These are phyloP conservation scores for Colletotrichum costaricense DNA, from an alignment of 2,329 filamentous ascomycete genomes.

Conservation along the genomic window DNA sequence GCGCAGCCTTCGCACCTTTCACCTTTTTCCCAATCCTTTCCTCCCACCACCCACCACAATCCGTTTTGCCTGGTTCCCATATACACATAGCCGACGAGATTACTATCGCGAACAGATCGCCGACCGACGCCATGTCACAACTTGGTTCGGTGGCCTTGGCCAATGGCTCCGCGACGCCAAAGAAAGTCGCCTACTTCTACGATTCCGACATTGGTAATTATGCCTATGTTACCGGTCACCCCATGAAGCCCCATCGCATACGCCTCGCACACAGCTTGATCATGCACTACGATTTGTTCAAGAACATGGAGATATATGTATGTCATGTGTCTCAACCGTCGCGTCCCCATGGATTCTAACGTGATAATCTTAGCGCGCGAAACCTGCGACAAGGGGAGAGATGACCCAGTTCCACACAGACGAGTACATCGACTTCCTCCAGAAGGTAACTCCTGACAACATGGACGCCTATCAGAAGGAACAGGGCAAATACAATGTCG, in stretches of 20 bases:
- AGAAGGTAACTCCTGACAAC: conserved; percentile 96
- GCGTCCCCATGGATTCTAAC: conserved; percentile 2
- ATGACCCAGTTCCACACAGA: conserved; percentile 94
- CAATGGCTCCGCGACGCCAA: conserved; percentile 61
- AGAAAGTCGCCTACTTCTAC: conserved; percentile 98
- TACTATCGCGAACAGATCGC: neutral
- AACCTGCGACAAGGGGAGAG: conserved; percentile 88
- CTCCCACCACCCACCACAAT: conserved; percentile 4
- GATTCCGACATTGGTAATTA: conserved; percentile 98
- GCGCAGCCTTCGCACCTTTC: conserved; percentile 31
- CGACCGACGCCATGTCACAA: conserved; percentile 35
- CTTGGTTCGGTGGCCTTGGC: conserved; percentile 58
- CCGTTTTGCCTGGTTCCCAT: neutral
- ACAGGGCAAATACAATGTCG: conserved; percentile 93
- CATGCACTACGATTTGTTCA: conserved; percentile 94
- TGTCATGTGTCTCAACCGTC: conserved; percentile 57
- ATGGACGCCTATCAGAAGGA: conserved; percentile 95
- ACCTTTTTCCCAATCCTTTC: conserved; percentile 29
- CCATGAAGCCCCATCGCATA: conserved; percentile 98
- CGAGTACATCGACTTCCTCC: conserved; percentile 95
- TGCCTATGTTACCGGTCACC: conserved; percentile 95
- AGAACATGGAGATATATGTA: conserved; percentile 96
- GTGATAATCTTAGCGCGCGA: conserved; percentile 71
- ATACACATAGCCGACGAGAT: neutral
- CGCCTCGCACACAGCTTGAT: conserved; percentile 95